A percentile compares a stretch with the other conserved stretches of the same genome.
These are phyloP conservation scores for Fusarium xyrophilum DNA, from an alignment of 2,329 filamentous ascomycete genomes.

Conservation along the genomic window DNA sequence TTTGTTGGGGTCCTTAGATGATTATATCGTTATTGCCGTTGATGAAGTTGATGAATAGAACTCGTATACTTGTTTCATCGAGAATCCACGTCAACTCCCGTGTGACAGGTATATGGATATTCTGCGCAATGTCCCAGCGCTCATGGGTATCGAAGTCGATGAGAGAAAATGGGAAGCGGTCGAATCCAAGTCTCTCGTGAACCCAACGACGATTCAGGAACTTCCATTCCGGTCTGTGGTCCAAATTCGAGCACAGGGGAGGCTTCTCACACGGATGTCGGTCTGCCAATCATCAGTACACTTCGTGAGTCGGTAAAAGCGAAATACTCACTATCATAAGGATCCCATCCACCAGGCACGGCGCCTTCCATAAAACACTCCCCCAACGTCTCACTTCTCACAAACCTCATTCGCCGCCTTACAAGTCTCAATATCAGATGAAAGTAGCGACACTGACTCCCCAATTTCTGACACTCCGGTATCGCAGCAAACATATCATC, in stretches of 20 bases:
- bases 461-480: conserved; percentile 16
- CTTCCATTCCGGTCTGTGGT: conserved; percentile 17
- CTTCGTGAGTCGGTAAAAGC: accelerated
- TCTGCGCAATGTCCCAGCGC: conserved; percentile 12
- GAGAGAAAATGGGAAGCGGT: neutral
- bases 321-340: conserved; percentile 10
- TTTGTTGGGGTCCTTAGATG: neutral
- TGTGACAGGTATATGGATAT: conserved; percentile 22
- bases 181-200: conserved; percentile 18
- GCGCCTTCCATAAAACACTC: conserved; percentile 11
- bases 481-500: conserved; percentile 18
- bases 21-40: conserved; percentile 24
- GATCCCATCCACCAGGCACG: conserved; percentile 20
- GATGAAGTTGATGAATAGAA: conserved; percentile 17
- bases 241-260: conserved; percentile 18
- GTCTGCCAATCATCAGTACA: neutral
- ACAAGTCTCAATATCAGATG: conserved; percentile 14
- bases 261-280: conserved; percentile 14
- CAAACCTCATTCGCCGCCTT: conserved; percentile 19
- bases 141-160: conserved; percentile 9
- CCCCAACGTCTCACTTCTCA: conserved; percentile 6
- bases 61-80: conserved; percentile 6
- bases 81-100: conserved; percentile 15
- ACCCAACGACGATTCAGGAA: conserved; percentile 21
- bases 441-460: neutral